Evolutionary conservation across 1,139 yeast species (phyloP), one percentile per base, ranked within the genome.

Genomic region (Blastobotrys buckinghamii): DNA sequence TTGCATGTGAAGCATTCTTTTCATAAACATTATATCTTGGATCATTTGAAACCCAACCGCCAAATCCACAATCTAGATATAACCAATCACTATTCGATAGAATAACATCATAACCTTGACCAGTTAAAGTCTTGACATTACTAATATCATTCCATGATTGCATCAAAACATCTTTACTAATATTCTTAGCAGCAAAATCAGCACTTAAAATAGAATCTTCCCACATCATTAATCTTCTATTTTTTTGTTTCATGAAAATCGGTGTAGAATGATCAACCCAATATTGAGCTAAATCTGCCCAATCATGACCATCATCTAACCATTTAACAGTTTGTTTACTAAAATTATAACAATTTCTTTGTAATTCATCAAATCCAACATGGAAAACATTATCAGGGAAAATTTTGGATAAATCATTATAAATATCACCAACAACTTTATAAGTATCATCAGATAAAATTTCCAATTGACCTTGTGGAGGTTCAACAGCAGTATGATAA

Each of bases 31-130:
- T 50, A 55, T 71, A 69, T 27, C 72, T 53, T 1, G 68, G 65
- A 52, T 73, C 75, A 55, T 72, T 71, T 17, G 74, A 61, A 1
- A 70, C 61, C 64, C 66, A 74, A 1, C 71, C 73, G 19, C 78
- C 77, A 50, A 61, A 64, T 1, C 79, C 79, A 58, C 78, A 74
- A 57, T 75, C 79, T 42, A 75, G 64, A 52, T 75, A 75, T 50
- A 72, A 64, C 54, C 68, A 69, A 37, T 64, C 65, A 12, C 65
- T 54, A n/a, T 70, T 61, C 0, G 77, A 72, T 4, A 73, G 73
- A 50, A 75, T 66, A 4, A 74, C 74, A 50, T 74, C 74, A 53
- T 73, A 72, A 0, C 79, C 79, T 53, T 56, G 47, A 2, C 59
- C 43, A 12, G 74, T 66, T 38, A 75, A 57, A 10, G 58, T 51